These are phyloP conservation scores for Chaetomium cochliodes DNA, from an alignment of 495 filamentous ascomycete genomes.

Conservation along the genomic window DNA sequence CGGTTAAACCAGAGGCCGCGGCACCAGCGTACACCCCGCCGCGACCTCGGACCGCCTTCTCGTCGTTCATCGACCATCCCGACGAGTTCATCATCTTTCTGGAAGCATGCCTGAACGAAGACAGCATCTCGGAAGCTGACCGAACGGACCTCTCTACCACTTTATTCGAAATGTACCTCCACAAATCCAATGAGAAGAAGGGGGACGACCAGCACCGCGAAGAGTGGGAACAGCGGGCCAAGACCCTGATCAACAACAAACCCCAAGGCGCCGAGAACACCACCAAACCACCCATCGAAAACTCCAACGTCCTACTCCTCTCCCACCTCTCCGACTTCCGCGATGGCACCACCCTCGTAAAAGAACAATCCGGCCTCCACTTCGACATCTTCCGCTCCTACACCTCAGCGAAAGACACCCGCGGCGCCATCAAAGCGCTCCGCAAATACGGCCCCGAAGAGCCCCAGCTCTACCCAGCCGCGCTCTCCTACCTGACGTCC, in stretches of 20 bases:
- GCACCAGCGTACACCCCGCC: conserved; percentile 62
- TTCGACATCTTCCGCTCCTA: conserved; percentile 98
- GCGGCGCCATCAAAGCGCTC: conserved; percentile 83
- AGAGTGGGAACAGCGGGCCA: conserved; percentile 88
- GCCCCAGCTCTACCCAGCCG: conserved; percentile 89
- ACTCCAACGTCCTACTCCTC: conserved; percentile 87
- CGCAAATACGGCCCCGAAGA: conserved; percentile 89
- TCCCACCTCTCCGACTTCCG: conserved; percentile 89
- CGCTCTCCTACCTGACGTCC: conserved; percentile 89
- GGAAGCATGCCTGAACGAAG: conserved; percentile 73
- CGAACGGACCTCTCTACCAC: conserved; percentile 89
- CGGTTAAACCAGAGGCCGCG: conserved; percentile 30
- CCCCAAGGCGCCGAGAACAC: conserved; percentile 6
- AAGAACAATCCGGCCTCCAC: conserved; percentile 86
- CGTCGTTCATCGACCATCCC: conserved; percentile 91
- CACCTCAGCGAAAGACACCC: conserved; percentile 88
- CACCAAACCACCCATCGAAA: conserved; percentile 75
- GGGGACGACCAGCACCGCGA: conserved; percentile 60
- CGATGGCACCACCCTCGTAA: conserved; percentile 87
- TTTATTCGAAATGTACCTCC: conserved; percentile 95
- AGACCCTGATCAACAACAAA: conserved; percentile 67
- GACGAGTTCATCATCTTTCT: conserved; percentile 87
- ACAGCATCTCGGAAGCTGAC: conserved; percentile 63
- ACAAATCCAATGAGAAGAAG: conserved; percentile 75
- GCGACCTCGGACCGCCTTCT: conserved; percentile 87